These are phyloP conservation scores for Henckelia pumila DNA, from an alignment of 257 asterid genomes.

Conservation along the genomic window DNA sequence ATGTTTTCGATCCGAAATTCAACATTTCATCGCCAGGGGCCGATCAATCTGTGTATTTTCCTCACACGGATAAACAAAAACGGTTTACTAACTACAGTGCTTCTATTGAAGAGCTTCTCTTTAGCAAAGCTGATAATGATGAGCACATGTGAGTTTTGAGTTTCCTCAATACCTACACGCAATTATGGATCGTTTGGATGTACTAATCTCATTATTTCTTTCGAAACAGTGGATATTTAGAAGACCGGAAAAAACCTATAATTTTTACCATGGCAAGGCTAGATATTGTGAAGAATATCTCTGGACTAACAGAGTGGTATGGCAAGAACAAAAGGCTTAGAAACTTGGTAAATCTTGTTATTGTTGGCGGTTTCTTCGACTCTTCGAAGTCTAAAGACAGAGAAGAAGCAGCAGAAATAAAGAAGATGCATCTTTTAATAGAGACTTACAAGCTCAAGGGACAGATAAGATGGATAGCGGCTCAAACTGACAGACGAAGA, in stretches of 20 bases:
- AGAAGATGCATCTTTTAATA: constrained; percentile 69
- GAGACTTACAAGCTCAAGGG: constrained; percentile 72
- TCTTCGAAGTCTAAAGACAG: constrained; percentile 79
- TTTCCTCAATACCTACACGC: not conserved
- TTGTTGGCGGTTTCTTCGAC: constrained; percentile 89
- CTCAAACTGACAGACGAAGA: constrained; percentile 68
- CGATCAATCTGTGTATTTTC: constrained; percentile 79
- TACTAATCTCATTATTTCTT: not conserved
- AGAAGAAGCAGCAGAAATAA: constrained; percentile 84
- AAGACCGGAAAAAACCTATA: constrained; percentile 73
- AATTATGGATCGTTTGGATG: not conserved
- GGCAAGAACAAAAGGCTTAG: constrained; percentile 81
- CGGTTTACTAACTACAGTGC: constrained; percentile 51
- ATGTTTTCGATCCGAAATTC: constrained; percentile 83
- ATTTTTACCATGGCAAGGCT: constrained; percentile 97
- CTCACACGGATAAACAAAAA: constrained; percentile 59
- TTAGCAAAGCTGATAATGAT: constrained; percentile 51
- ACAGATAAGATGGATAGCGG: constrained; percentile 87
- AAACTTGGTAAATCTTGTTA: constrained; percentile 69
- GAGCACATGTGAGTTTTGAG: constrained; percentile 69
- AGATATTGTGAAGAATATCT: constrained; percentile 71
- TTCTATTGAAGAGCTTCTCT: constrained; percentile 79
- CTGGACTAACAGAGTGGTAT: constrained; percentile 86
- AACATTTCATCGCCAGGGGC: constrained; percentile 93
- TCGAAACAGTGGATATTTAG: constrained; percentile 63